These are phyloP conservation scores for Pestalotiopsis sp. DNA, from an alignment of 2,329 filamentous ascomycete genomes.

Conservation along the genomic window DNA sequence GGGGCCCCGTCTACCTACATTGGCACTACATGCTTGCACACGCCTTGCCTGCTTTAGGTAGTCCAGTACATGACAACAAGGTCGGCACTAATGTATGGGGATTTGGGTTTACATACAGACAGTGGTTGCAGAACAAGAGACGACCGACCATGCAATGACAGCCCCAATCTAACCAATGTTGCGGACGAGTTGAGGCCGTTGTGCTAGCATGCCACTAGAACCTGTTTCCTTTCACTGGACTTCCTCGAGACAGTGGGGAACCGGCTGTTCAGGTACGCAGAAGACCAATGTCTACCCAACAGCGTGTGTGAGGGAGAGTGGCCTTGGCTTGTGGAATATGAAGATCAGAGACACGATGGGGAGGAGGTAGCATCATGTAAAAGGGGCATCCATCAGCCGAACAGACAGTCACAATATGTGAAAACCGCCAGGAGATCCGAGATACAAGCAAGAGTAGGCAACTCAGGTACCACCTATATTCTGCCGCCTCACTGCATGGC, in stretches of 20 bases:
- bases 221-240: constrained; percentile 14
- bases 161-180: constrained; percentile 8
- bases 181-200: constrained; percentile 10
- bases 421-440: no score
- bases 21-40: not conserved
- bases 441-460: not conserved
- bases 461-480: not conserved
- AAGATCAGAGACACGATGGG: not conserved
- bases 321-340: not conserved
- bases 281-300: not conserved
- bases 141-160: constrained; percentile 5
- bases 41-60: not conserved
- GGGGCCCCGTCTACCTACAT: not conserved
- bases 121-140: not conserved
- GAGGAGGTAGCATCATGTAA: not conserved
- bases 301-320: not conserved
- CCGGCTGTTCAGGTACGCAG: not conserved
- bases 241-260: constrained; percentile 11
- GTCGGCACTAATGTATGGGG: constrained; percentile 1
- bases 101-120: not conserved
- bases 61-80: not conserved
- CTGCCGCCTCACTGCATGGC: not conserved
- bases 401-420: not conserved
- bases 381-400: not conserved
- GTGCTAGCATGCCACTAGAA: constrained; percentile 15